phyloP scores from a whole-genome alignment of 257 asterid genomes.

The Nicotiana paniculata region DNA sequence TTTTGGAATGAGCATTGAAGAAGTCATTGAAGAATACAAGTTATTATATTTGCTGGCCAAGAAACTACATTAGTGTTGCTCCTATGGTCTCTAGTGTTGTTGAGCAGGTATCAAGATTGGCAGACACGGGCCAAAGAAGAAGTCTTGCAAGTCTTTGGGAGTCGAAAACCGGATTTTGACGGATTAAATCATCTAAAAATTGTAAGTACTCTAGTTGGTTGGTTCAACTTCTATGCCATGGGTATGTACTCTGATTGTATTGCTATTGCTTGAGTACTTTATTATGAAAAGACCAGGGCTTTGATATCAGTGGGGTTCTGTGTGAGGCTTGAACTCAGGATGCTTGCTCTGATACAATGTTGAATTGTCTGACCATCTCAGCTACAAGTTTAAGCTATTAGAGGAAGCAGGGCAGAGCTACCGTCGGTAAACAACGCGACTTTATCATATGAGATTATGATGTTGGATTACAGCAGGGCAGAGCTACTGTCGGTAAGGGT shows the following conservation, averaged over 20 bases:
- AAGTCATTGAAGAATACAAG: conserved; percentile 46
- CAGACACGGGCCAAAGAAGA: conserved; percentile 34
- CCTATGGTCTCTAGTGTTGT: conserved; percentile 47
- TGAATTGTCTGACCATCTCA: neutral
- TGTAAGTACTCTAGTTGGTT: conserved; percentile 17
- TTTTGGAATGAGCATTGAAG: conserved; percentile 13
- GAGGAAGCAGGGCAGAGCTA: neutral
- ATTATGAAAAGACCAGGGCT: neutral
- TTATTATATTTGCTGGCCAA: conserved; percentile 45
- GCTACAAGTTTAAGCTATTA: neutral
- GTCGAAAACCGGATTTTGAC: conserved; percentile 18
- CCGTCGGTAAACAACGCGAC: neutral
- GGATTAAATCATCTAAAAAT: conserved; percentile 25
- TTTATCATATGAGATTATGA: too few species aligned
- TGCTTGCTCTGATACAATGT: neutral
- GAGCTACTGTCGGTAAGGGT: too few species aligned
- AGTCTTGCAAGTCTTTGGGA: conserved; percentile 29
- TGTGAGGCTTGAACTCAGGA: neutral
- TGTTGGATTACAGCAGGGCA: too few species aligned
- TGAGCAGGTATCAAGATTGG: conserved; percentile 28
- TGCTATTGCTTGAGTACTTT: neutral
- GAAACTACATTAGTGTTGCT: conserved; percentile 53
- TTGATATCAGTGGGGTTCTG: neutral
- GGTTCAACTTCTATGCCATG: neutral
- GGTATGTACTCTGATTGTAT: neutral